Evolutionary conservation across 2,329 filamentous ascomycete genomes (phyloP).

Genomic region (Berkeleyomyces rouxiae): DNA sequence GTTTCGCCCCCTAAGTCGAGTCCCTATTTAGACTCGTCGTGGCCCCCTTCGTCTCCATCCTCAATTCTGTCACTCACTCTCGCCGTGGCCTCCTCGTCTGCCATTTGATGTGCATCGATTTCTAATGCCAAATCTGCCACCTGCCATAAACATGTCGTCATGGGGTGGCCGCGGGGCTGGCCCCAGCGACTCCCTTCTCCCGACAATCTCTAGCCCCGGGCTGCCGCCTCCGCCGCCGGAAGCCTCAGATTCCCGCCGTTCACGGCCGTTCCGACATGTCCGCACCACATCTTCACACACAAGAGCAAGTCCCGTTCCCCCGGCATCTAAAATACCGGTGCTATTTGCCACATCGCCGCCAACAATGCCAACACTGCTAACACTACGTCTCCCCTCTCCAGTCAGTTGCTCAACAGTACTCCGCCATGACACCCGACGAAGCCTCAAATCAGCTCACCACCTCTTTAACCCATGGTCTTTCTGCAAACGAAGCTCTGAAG

Average conservation of each 20-base stretch:
- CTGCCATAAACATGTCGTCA: slow-evolving; percentile 11
- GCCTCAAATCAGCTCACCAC: slow-evolving; percentile 63
- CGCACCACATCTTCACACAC: slow-evolving; percentile 39
- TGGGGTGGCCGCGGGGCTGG: slow-evolving; percentile 10
- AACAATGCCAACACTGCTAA: slow-evolving; percentile 13
- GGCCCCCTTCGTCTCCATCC: neutral
- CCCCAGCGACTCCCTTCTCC: slow-evolving; percentile 11
- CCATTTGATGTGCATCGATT: neutral
- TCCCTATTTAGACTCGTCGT: neutral
- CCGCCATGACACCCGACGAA: slow-evolving; percentile 58
- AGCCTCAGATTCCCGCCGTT: slow-evolving; percentile 20
- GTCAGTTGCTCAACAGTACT: slow-evolving; percentile 42
- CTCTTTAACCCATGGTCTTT: slow-evolving; percentile 67
- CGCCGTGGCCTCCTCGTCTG: no score
- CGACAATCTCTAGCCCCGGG: slow-evolving; percentile 12
- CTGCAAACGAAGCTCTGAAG: slow-evolving; percentile 62
- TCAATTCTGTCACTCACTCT: neutral
- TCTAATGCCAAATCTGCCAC: neutral
- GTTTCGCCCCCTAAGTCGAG: neutral
- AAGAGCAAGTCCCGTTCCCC: slow-evolving; percentile 25
- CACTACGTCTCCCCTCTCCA: slow-evolving; percentile 5
- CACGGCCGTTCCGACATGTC: slow-evolving; percentile 21
- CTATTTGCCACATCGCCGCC: neutral
- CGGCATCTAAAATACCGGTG: neutral
- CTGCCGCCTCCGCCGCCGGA: slow-evolving; percentile 15